phyloP scores from a whole-genome alignment of 371 early-diverging fungal genomes.

The Mucor indicus region DNA sequence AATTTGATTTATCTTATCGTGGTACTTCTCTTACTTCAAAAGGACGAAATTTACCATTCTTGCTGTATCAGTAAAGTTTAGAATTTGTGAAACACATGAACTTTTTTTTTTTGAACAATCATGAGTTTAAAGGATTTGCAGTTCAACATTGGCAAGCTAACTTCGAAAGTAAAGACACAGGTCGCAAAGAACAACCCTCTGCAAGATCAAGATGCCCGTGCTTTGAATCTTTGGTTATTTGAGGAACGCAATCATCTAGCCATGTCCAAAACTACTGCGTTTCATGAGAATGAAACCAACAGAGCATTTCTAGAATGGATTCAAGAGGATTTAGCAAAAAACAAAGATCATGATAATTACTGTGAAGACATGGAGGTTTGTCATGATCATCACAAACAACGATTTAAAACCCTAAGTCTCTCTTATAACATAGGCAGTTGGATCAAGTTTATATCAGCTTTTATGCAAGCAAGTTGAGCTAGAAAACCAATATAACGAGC shows the following conservation, averaged over 20 bases:
- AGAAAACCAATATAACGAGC: too few species aligned
- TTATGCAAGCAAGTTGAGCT: constrained; percentile 8
- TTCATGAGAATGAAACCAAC: constrained; percentile 30
- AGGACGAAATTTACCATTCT: too few species aligned
- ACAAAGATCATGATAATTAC: constrained; percentile 11
- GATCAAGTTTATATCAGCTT: not conserved
- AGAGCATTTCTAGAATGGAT: constrained; percentile 35
- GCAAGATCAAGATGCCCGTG: constrained; percentile 41
- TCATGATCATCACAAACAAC: too few species aligned
- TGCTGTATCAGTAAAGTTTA: too few species aligned
- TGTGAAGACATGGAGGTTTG: constrained; percentile 10
- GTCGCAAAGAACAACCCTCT: constrained; percentile 42
- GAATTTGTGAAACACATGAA: too few species aligned
- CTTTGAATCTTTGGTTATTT: constrained; percentile 40
- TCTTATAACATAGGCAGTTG: too few species aligned
- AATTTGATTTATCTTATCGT: too few species aligned
- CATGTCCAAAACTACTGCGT: constrained; percentile 27
- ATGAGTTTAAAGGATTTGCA: constrained; percentile 50
- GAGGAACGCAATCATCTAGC: constrained; percentile 41
- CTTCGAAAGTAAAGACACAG: constrained; percentile 35
- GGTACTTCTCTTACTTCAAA: too few species aligned
- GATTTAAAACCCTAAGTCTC: too few species aligned
- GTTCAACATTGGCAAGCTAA: constrained; percentile 38
- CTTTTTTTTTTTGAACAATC: too few species aligned
- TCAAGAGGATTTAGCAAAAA: constrained; percentile 27